A percentile compares a stretch with the other conserved stretches of the same genome.
Evolutionary conservation across 116 monocot species (phyloP).

Genomic region (Zostera marina): DNA sequence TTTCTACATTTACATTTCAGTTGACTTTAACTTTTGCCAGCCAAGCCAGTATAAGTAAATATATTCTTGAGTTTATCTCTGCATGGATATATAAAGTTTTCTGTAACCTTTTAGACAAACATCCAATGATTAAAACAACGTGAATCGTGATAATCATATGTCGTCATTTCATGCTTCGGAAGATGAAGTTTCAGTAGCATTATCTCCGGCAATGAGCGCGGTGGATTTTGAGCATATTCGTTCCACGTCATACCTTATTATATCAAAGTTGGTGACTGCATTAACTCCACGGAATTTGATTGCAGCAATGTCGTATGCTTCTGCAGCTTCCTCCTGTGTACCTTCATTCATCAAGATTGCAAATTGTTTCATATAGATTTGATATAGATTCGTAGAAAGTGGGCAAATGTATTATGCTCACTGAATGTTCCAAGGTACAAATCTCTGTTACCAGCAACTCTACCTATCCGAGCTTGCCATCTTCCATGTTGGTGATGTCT

Average conservation of each 20-base stretch:
- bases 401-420: conserved; percentile 22
- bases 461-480: conserved; percentile 94
- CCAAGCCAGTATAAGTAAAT: too few relatives aligned
- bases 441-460: conserved; percentile 96
- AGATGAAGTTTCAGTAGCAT: not conserved
- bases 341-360: conserved; percentile 10
- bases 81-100: too few relatives aligned
- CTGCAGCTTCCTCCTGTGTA: conserved; percentile 64
- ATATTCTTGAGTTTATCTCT: too few relatives aligned
- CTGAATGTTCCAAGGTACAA: conserved; percentile 95
- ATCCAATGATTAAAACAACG: not conserved
- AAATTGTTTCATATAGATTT: not conserved
- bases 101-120: too few relatives aligned
- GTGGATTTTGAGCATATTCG: not conserved
- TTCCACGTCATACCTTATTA: conserved; percentile 46
- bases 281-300: conserved; percentile 57
- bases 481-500: conserved; percentile 98
- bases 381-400: not conserved
- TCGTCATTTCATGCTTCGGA: not conserved
- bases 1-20: too few relatives aligned
- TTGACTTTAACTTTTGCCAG: too few relatives aligned
- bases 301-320: conserved; percentile 66
- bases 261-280: conserved; percentile 72
- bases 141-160: not conserved
- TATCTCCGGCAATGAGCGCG: not conserved